Evolutionary conservation across 2,329 filamentous ascomycete genomes (phyloP), one percentile per base, ranked within the genome.

Genomic region (Cryphonectria japonica): DNA sequence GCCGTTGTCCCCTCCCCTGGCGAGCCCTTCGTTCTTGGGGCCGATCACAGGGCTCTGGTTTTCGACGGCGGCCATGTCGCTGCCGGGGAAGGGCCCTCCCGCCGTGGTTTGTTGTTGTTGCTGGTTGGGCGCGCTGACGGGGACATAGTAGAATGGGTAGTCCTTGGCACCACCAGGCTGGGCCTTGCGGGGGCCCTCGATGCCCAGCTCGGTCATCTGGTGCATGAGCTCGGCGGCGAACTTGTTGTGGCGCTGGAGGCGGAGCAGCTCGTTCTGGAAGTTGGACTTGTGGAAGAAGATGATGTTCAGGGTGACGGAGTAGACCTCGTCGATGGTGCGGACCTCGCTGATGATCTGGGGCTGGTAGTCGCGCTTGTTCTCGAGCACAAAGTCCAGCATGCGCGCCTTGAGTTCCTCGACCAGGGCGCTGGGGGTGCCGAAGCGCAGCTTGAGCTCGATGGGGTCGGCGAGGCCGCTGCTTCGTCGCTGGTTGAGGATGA

Each of bases 251-350:
- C 95, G 89, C 76, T 92, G 93, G 2, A 98, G 87, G 82, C 95
- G 94, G 34, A 98, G 86, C 61, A 97, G 85, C 79, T 98, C 95
- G 78, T 98, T 98, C 79, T 98, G 95, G 88, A 93, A 98, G 80
- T 95, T 98, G 71, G 92, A 94, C 81, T 98, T 98, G 87, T 98
- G 97, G 85, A 98, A 98, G 85, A 97, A 97, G 77, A 98, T 91
- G 70, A 98, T 90, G 80, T 97, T 98, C 77, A 98, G 87, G 4
- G 91, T 94, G 77, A 97, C 91, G 7, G 92, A 93, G 78, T 95
- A 93, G 50, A 94, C 93, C 76, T 97, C 91, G 34, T 91, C 89
- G 67, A 98, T 90, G 11, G 90, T 89, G 34, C 88, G 89, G 75
- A 98, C 86, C 78, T 91, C 89, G 60, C 91, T 86, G 5, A 89